Percentiles rank a stretch among this genome's conserved stretches.
These are phyloP conservation scores for Castanea mollissima DNA, from an alignment of 306 rosid species.

Conservation along the genomic window DNA sequence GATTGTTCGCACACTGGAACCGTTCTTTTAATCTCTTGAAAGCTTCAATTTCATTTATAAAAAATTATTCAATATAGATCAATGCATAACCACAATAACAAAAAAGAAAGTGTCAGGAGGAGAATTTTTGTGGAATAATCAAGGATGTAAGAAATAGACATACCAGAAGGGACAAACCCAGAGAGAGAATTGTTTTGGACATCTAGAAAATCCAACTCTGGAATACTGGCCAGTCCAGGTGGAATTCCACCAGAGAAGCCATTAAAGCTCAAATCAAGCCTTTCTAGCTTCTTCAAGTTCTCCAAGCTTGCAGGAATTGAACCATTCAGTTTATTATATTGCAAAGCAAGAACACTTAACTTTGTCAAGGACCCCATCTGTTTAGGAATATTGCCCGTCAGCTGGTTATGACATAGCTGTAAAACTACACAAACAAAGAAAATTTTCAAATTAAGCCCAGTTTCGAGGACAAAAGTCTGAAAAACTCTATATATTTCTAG, in stretches of 20 bases:
- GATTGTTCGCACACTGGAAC: conserved; percentile 72
- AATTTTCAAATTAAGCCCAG: background rate
- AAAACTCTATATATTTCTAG: background rate
- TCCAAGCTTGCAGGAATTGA: conserved; percentile 69
- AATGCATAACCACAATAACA: background rate
- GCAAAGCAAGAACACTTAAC: conserved; percentile 67
- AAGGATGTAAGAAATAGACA: conserved; percentile 12
- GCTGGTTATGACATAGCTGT: conserved; percentile 76
- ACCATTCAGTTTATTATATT: conserved; percentile 63
- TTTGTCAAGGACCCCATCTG: conserved; percentile 63
- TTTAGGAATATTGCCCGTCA: conserved; percentile 67
- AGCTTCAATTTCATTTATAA: conserved; percentile 44
- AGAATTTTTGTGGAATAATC: background rate
- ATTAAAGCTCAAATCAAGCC: conserved; percentile 85
- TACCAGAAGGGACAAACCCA: conserved; percentile 76
- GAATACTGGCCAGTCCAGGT: conserved; percentile 38
- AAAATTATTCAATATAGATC: conserved; percentile 29
- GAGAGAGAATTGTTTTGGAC: conserved; percentile 70
- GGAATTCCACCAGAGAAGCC: conserved; percentile 64
- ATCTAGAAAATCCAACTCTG: conserved; percentile 50
- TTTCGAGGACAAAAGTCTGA: background rate
- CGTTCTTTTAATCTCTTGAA: conserved; percentile 59
- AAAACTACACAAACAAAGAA: conserved; percentile 38
- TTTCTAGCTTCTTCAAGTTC: conserved; percentile 42
- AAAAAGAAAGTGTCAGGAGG: background rate